These are phyloP conservation scores for Hanseniaspora valbyensis DNA, from an alignment of 805 yeast species.

Conservation along the genomic window DNA sequence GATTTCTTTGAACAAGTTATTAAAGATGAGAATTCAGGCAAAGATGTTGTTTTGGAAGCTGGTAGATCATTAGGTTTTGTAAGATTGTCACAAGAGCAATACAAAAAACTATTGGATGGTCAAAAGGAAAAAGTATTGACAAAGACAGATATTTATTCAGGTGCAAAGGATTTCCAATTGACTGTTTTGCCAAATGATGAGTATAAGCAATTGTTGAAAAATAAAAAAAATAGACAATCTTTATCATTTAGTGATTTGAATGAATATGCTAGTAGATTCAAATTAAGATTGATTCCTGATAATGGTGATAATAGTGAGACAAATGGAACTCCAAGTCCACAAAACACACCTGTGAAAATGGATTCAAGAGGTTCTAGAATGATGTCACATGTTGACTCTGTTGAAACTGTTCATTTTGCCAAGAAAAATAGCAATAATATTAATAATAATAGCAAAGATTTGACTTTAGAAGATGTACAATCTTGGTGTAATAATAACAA, in stretches of 20 bases:
- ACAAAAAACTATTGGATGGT: constrained; percentile 25
- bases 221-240: constrained; percentile 21
- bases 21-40: constrained; percentile 22
- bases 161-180: constrained; percentile 35
- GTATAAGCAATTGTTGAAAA: constrained; percentile 30
- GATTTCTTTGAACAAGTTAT: constrained; percentile 30
- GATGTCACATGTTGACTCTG: not conserved
- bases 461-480: not conserved
- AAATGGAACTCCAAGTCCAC: not conserved
- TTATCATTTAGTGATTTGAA: constrained; percentile 27
- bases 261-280: constrained; percentile 29
- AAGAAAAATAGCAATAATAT: not conserved
- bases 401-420: constrained; percentile 1
- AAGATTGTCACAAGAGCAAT: constrained; percentile 29
- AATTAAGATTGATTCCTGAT: constrained; percentile 29
- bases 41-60: constrained; percentile 27
- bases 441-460: not conserved
- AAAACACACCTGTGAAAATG: too few relatives aligned
- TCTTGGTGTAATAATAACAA: constrained; percentile 1
- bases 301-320: not conserved
- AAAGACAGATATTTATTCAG: constrained; percentile 28
- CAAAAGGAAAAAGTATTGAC: constrained; percentile 27
- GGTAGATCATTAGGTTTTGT: constrained; percentile 30
- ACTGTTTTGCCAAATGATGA: constrained; percentile 38
- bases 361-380: constrained; percentile 1